Evolutionary conservation across 352 stramenopile species (phyloP).

Genomic region (Pythium sp.): DNA sequence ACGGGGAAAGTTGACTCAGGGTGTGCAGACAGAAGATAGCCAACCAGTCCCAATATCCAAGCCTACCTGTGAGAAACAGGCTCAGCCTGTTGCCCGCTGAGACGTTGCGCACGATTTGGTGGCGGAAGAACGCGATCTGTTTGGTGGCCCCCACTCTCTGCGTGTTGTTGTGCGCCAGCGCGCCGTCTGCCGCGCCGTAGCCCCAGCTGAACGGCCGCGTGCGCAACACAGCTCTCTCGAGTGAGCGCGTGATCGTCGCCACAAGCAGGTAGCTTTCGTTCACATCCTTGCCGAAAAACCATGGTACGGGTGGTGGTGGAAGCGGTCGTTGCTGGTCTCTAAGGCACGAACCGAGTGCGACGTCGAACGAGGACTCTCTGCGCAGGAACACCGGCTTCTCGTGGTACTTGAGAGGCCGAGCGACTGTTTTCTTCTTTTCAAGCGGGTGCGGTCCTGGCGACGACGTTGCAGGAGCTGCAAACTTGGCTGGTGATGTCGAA

Average conservation of each 20-base stretch:
- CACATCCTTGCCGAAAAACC: slow-evolving; percentile 22
- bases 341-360: neutral
- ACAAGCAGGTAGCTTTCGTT: slow-evolving; percentile 41
- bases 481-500: neutral
- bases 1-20: neutral
- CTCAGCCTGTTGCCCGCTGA: slow-evolving; percentile 56
- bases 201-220: slow-evolving; percentile 50
- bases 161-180: slow-evolving; percentile 38
- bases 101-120: slow-evolving; percentile 30
- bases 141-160: slow-evolving; percentile 26
- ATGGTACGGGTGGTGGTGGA: slow-evolving; percentile 6
- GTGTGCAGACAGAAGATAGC: neutral
- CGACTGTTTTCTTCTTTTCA: slow-evolving; percentile 31
- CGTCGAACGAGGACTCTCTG: slow-evolving; percentile 27
- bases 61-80: slow-evolving; percentile 53
- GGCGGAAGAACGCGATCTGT: slow-evolving; percentile 34
- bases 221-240: slow-evolving; percentile 22
- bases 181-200: slow-evolving; percentile 47
- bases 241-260: slow-evolving; percentile 36
- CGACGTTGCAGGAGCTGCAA: neutral
- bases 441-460: neutral
- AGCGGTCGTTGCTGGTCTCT: neutral
- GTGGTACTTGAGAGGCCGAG: slow-evolving; percentile 41
- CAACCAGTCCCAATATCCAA: slow-evolving; percentile 6
- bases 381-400: slow-evolving; percentile 39